phyloP scores from a whole-genome alignment of 345 rosid species.

The Turnera subulata region DNA sequence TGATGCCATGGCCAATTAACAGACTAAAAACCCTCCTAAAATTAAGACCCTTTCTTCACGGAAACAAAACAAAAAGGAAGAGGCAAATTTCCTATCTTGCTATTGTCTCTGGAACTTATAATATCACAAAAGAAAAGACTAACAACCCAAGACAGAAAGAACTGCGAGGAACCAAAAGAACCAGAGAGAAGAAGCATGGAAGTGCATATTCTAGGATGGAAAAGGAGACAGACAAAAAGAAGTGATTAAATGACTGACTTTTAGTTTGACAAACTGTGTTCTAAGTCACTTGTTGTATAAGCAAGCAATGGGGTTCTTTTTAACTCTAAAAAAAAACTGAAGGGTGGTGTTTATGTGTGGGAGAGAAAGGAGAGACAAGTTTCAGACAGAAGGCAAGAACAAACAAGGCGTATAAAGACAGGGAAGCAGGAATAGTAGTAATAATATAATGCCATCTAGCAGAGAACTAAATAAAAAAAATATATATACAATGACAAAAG shows the following conservation, averaged over 20 bases:
- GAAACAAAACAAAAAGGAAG: too few species aligned
- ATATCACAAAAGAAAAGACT: not conserved
- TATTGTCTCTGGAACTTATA: slow-evolving; percentile 1
- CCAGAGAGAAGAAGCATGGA: not conserved
- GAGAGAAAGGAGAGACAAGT: not conserved
- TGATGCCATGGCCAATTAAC: slow-evolving; percentile 49
- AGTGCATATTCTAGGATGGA: not conserved
- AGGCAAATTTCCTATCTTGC: not conserved
- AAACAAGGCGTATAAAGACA: slow-evolving; percentile 12
- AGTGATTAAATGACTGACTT: slow-evolving; percentile 2
- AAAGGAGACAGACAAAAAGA: slow-evolving; percentile 14
- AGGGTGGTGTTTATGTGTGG: too few species aligned
- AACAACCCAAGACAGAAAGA: slow-evolving; percentile 1
- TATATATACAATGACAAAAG: not conserved
- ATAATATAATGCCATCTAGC: not conserved
- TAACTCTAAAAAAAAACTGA: too few species aligned
- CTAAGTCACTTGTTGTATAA: slow-evolving; percentile 1
- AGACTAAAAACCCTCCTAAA: slow-evolving; percentile 14
- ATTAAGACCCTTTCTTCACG: slow-evolving; percentile 18
- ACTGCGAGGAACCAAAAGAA: not conserved
- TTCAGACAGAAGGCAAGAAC: slow-evolving; percentile 3
- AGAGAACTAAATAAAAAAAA: not conserved
- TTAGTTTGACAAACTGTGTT: slow-evolving; percentile 8
- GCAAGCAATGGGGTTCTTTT: slow-evolving; percentile 1
- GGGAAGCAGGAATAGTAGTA: not conserved